Evolutionary conservation across 805 yeast species (phyloP).

Genomic region (Hermanozyma aechmeae): DNA sequence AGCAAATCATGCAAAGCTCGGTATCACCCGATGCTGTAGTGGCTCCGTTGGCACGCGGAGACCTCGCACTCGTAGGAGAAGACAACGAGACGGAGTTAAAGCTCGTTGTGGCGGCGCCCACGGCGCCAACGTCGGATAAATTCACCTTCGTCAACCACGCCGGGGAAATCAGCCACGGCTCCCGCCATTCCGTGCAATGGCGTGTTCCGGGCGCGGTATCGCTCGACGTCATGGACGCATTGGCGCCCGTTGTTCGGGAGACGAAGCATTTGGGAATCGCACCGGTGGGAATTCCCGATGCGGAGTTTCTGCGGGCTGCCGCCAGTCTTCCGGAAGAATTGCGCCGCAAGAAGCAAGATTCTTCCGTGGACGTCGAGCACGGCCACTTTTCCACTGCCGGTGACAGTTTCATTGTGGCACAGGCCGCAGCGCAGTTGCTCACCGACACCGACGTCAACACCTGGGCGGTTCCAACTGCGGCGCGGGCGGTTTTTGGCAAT

Average conservation of each 20-base stretch:
- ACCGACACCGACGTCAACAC: constrained; percentile 27
- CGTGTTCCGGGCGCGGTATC: constrained; percentile 51
- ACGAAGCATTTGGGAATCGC: constrained; percentile 21
- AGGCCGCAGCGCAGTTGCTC: constrained; percentile 24
- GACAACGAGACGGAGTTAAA: constrained; percentile 38
- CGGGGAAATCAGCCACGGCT: constrained; percentile 45
- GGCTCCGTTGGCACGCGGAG: constrained; percentile 40
- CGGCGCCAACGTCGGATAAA: constrained; percentile 37
- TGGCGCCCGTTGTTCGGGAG: constrained; percentile 18
- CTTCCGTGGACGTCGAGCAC: not conserved
- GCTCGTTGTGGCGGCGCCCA: constrained; percentile 48
- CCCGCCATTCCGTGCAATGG: constrained; percentile 34
- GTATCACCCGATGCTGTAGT: constrained; percentile 4
- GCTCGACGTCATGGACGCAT: constrained; percentile 22
- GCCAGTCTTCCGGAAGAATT: constrained; percentile 13
- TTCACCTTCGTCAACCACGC: constrained; percentile 47
- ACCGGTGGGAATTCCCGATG: constrained; percentile 30
- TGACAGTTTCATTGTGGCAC: constrained; percentile 23
- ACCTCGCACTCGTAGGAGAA: constrained; percentile 49
- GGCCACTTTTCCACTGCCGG: constrained; percentile 1
- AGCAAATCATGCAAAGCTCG: constrained; percentile 2
- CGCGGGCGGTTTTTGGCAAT: too few species aligned
- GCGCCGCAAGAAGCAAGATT: not conserved
- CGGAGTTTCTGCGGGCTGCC: constrained; percentile 15
- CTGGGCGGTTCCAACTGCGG: too few species aligned